A percentile compares a stretch with the other conserved stretches of the same genome.
Conservation (phyloP, 495 filamentous ascomycete genomes). For the Penicillium robsamsonii region DNA sequence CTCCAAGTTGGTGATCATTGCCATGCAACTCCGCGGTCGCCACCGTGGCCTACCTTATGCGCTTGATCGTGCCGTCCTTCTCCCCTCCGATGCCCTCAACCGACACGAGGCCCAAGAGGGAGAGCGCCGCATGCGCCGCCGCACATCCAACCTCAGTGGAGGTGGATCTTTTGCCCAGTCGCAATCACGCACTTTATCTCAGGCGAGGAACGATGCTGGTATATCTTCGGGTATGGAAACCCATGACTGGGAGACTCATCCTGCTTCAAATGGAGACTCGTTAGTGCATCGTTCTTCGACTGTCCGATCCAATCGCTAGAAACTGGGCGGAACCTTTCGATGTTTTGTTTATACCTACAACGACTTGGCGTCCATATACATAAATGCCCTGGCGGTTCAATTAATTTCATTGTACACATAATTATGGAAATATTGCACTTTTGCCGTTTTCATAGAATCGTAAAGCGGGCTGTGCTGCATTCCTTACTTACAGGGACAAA, state of each 20-base stretch:
- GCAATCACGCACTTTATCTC: slow-evolving; percentile 27
- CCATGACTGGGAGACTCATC: slow-evolving; percentile 21
- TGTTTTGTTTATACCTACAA: slow-evolving; percentile 3
- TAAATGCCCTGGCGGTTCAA: not conserved
- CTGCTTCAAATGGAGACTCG: slow-evolving; percentile 19
- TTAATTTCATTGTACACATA: slow-evolving; percentile 1
- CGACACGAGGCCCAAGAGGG: slow-evolving; percentile 63
- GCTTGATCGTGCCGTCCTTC: slow-evolving; percentile 83
- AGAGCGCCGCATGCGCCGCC: slow-evolving; percentile 52
- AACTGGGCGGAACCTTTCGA: not conserved
- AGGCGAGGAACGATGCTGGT: slow-evolving; percentile 26
- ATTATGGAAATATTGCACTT: not conserved
- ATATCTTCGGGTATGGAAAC: slow-evolving; percentile 30
- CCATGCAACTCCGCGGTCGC: slow-evolving; percentile 88
- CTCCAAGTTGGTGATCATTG: slow-evolving; percentile 88
- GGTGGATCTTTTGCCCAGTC: slow-evolving; percentile 29
- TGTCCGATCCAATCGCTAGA: slow-evolving; percentile 25
- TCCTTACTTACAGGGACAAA: not conserved
- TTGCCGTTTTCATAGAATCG: too few relatives aligned
- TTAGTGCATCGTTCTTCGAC: slow-evolving; percentile 34
- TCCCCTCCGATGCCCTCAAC: slow-evolving; percentile 75
- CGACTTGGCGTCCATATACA: slow-evolving; percentile 1
- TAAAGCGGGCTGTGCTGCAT: not conserved
- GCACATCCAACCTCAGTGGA: slow-evolving; percentile 52
- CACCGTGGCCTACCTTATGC: slow-evolving; percentile 91